Evolutionary conservation across 2,329 filamentous ascomycete genomes (phyloP).

Genomic region (Paradendryphiella salina): DNA sequence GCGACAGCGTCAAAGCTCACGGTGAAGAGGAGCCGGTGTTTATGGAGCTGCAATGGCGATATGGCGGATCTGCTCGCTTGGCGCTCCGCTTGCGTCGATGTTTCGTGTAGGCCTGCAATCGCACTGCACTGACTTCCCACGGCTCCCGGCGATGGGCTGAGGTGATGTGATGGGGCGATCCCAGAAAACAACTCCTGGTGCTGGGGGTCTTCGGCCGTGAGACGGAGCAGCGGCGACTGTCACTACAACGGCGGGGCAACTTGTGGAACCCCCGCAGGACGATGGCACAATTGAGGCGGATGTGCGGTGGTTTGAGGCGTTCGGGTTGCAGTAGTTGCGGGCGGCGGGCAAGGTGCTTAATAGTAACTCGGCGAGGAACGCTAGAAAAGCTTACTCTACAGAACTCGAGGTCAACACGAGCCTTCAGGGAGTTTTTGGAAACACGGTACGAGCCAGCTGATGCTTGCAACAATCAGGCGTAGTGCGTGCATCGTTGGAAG

Average conservation of each 20-base stretch:
- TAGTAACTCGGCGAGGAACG: slow-evolving; percentile 16
- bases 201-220: slow-evolving; percentile 20
- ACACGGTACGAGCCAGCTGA: slow-evolving; percentile 17
- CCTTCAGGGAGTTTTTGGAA: slow-evolving; percentile 13
- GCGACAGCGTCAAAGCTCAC: slow-evolving; percentile 1
- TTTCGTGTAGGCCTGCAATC: slow-evolving; percentile 24
- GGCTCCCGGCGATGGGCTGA: slow-evolving; percentile 38
- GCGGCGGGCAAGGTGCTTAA: slow-evolving; percentile 17
- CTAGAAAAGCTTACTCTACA: slow-evolving; percentile 33
- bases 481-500: slow-evolving; percentile 18
- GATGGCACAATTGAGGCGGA: slow-evolving; percentile 1
- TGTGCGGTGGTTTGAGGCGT: background rate
- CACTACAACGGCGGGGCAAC: background rate
- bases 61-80: slow-evolving; percentile 20
- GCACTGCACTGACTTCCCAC: slow-evolving; percentile 25
- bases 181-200: slow-evolving; percentile 19
- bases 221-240: slow-evolving; percentile 7
- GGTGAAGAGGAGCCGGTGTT: slow-evolving; percentile 17
- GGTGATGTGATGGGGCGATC: slow-evolving; percentile 1
- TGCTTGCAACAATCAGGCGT: slow-evolving; percentile 27
- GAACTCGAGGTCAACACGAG: slow-evolving; percentile 30
- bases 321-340: slow-evolving; percentile 4
- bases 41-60: slow-evolving; percentile 24
- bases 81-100: slow-evolving; percentile 29
- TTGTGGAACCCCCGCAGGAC: slow-evolving; percentile 1